These are phyloP conservation scores for Rhynchospora pubera DNA, from an alignment of 176 grass and related monocot genomes.

Conservation along the genomic window DNA sequence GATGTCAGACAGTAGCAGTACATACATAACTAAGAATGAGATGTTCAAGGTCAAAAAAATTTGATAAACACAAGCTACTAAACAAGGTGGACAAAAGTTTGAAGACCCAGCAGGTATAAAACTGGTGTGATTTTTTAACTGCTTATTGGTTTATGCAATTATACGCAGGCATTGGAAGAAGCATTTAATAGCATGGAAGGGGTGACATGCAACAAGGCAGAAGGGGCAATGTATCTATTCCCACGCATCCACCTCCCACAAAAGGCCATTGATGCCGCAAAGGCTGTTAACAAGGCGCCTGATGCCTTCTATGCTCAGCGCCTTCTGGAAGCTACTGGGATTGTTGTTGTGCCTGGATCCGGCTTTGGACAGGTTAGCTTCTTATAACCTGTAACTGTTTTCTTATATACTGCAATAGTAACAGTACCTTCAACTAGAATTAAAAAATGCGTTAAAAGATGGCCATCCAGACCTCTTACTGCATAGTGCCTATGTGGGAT, in stretches of 20 bases:
- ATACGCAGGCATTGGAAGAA: slow-evolving; percentile 79
- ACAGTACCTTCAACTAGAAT: neutral
- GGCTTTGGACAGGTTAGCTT: slow-evolving; percentile 81
- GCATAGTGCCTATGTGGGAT: neutral
- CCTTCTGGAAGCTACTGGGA: slow-evolving; percentile 87
- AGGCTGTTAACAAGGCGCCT: slow-evolving; percentile 46
- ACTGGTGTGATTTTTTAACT: neutral
- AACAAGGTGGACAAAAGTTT: neutral
- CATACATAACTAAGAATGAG: neutral
- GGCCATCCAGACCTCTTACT: neutral
- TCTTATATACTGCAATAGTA: neutral
- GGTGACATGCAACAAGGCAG: slow-evolving; percentile 90
- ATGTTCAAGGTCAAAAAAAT: neutral
- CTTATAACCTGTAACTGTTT: neutral
- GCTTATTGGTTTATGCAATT: neutral
- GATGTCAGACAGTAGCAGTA: neutral
- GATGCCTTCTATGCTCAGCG: slow-evolving; percentile 71
- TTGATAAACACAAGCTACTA: neutral
- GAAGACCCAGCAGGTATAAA: neutral
- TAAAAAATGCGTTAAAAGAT: neutral
- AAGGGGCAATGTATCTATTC: slow-evolving; percentile 98
- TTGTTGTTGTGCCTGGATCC: slow-evolving; percentile 75
- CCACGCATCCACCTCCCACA: slow-evolving; percentile 65
- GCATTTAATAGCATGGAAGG: slow-evolving; percentile 91
- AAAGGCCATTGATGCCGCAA: slow-evolving; percentile 70